Evolutionary conservation across 129 eudicot genomes (phyloP).

Genomic region (Pulicaria dysenterica): DNA sequence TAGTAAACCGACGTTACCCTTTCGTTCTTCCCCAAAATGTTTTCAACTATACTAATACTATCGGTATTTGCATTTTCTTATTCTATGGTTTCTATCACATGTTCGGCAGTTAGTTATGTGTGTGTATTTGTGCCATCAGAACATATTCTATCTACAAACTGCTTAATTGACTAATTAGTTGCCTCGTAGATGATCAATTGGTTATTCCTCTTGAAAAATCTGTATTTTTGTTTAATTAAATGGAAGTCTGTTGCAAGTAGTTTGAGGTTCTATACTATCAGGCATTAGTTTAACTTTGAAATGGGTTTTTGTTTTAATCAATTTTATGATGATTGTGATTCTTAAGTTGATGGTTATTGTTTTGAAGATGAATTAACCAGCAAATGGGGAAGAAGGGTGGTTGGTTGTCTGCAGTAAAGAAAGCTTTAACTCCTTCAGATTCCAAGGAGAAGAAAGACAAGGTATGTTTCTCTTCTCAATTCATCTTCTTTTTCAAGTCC

Average conservation of each 20-base stretch:
- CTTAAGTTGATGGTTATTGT: conserved; percentile 28
- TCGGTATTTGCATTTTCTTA: conserved; percentile 12
- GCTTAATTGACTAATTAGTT: not conserved
- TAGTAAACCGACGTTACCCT: not conserved
- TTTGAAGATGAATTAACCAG: conserved; percentile 52
- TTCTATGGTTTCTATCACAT: conserved; percentile 6
- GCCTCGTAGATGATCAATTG: too few relatives aligned
- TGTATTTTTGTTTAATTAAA: not conserved
- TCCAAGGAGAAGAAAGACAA: conserved; percentile 58
- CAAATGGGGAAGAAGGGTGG: conserved; percentile 74
- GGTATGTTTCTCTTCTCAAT: conserved; percentile 28
- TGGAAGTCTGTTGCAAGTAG: conserved; percentile 13
- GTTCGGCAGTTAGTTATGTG: not conserved
- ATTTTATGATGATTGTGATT: conserved; percentile 1
- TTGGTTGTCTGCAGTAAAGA: conserved; percentile 74
- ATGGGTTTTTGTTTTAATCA: too few relatives aligned
- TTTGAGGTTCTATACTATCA: not conserved
- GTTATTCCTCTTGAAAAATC: not conserved
- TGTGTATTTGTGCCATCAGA: conserved; percentile 14
- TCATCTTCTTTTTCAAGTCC: not conserved
- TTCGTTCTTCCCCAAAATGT: conserved; percentile 28
- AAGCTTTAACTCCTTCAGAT: conserved; percentile 65
- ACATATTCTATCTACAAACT: not conserved
- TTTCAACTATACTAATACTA: conserved; percentile 10
- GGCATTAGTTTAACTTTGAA: too few relatives aligned